Evolutionary conservation across 1,284 basidiomycete genomes (phyloP).

Genomic region (Puccinia horiana): DNA sequence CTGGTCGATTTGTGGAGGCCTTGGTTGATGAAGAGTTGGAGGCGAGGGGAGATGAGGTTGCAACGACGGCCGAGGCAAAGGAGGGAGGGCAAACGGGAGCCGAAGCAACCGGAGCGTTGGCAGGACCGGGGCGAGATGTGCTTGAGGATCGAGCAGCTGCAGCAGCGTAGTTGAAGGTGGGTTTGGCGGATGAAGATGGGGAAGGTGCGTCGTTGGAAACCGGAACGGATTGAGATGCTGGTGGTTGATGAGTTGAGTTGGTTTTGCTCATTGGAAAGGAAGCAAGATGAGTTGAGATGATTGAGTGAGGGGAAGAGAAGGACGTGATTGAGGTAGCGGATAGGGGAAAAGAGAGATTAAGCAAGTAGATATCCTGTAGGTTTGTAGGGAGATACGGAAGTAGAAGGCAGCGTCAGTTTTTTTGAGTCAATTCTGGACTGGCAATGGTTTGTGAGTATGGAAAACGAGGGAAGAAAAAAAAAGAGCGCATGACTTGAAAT

Average conservation of each 20-base stretch:
- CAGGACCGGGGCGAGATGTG: constrained; percentile 23
- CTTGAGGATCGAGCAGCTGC: constrained; percentile 42
- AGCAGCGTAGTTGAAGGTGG: constrained; percentile 48
- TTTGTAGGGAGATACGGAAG: background rate
- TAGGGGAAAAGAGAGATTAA: constrained; percentile 7
- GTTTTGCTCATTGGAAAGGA: constrained; percentile 51
- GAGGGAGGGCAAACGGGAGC: constrained; percentile 14
- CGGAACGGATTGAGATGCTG: constrained; percentile 48
- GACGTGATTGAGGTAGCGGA: background rate
- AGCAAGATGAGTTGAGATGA: constrained; percentile 1
- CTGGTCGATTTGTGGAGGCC: background rate
- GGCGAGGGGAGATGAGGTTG: constrained; percentile 26
- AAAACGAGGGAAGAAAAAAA: no score
- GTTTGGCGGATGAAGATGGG: constrained; percentile 34
- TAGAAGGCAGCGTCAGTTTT: background rate
- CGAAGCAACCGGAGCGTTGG: constrained; percentile 6
- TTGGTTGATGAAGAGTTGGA: constrained; percentile 20
- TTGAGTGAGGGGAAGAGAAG: background rate
- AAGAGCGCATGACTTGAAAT: no score
- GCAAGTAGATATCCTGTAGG: background rate
- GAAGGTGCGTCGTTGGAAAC: constrained; percentile 42
- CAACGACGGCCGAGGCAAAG: constrained; percentile 43
- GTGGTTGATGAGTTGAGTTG: constrained; percentile 38
- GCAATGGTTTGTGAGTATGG: background rate
- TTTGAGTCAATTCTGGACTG: background rate